Percentiles rank a stretch among this genome's conserved stretches.
Conservation (phyloP, 108 stramenopile species). For the Parietichytrium sp. region DNA sequence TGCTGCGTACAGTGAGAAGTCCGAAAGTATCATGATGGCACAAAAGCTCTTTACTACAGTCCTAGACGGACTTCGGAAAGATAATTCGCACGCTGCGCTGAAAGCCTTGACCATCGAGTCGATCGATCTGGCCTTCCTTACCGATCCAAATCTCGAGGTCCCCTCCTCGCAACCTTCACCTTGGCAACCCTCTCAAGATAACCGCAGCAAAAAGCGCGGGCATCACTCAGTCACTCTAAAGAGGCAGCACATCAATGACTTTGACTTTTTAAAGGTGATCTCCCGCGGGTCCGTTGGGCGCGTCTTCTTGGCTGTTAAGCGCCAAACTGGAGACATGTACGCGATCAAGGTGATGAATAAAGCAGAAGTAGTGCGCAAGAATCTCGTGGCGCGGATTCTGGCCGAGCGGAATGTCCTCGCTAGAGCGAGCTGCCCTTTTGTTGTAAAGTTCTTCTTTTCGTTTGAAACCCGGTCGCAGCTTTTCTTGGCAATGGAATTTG, state of each 20-base stretch:
- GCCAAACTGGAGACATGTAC: slow-evolving; percentile 62
- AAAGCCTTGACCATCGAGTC: slow-evolving; percentile 17
- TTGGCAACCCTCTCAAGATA: neutral
- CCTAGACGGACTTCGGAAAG: neutral
- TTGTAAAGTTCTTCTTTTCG: slow-evolving; percentile 47
- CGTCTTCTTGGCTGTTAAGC: slow-evolving; percentile 95
- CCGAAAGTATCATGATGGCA: too few relatives aligned
- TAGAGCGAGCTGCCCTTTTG: slow-evolving; percentile 45
- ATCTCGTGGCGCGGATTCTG: slow-evolving; percentile 3
- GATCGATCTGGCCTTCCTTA: neutral
- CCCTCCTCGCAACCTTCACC: too few relatives aligned
- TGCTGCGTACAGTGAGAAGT: too few relatives aligned
- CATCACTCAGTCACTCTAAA: neutral
- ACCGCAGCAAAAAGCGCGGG: neutral
- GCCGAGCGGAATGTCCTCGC: slow-evolving; percentile 33
- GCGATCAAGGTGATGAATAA: slow-evolving; percentile 91
- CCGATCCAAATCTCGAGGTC: too few relatives aligned
- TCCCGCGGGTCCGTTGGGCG: slow-evolving; percentile 98
- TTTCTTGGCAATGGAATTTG: slow-evolving; percentile 98
- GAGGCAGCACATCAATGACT: neutral
- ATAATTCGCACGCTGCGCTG: neutral
- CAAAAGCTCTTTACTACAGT: neutral
- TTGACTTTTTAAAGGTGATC: slow-evolving; percentile 79
- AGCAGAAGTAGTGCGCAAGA: slow-evolving; percentile 61
- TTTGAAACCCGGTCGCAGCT: slow-evolving; percentile 55